Percentiles rank a stretch among this genome's conserved stretches.
phyloP scores from a whole-genome alignment of 495 filamentous ascomycete species.

The Talaromyces adpressus region DNA sequence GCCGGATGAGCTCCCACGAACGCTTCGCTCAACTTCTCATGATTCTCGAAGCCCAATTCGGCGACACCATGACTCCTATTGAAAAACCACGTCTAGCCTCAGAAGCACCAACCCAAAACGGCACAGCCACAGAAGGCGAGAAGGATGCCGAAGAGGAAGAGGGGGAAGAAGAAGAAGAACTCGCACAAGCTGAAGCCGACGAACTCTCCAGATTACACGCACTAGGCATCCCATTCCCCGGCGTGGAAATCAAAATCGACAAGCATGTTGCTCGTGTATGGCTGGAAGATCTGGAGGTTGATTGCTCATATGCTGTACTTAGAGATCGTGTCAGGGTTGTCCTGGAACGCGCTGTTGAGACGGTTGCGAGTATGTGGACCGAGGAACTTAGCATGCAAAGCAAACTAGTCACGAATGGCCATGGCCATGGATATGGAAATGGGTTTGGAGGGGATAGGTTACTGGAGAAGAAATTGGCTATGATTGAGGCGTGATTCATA shows the following conservation, averaged over 20 bases:
- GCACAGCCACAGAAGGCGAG: slow-evolving; percentile 13
- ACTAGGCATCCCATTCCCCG: slow-evolving; percentile 81
- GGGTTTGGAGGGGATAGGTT: neutral
- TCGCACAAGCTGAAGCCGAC: slow-evolving; percentile 48
- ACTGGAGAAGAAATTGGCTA: slow-evolving; percentile 5
- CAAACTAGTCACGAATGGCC: neutral
- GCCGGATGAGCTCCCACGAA: slow-evolving; percentile 52
- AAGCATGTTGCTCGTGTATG: slow-evolving; percentile 82
- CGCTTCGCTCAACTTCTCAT: slow-evolving; percentile 78
- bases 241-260: slow-evolving; percentile 79
- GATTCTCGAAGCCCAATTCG: slow-evolving; percentile 97
- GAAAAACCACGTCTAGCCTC: slow-evolving; percentile 51
- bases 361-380: slow-evolving; percentile 69
- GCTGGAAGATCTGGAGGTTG: slow-evolving; percentile 86
- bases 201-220: slow-evolving; percentile 66
- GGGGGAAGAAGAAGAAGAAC: slow-evolving; percentile 34
- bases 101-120: slow-evolving; percentile 22
- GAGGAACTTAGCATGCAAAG: slow-evolving; percentile 11
- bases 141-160: slow-evolving; percentile 22
- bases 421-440: slow-evolving; percentile 5
- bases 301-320: slow-evolving; percentile 67
- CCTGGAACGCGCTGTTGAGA: slow-evolving; percentile 88
- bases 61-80: slow-evolving; percentile 67
- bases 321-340: slow-evolving; percentile 78
- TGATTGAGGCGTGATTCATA: slow-evolving; percentile 8